Evolutionary conservation across 257 asterid species (phyloP).

Genomic region (Ocimum tenuiflorum): DNA sequence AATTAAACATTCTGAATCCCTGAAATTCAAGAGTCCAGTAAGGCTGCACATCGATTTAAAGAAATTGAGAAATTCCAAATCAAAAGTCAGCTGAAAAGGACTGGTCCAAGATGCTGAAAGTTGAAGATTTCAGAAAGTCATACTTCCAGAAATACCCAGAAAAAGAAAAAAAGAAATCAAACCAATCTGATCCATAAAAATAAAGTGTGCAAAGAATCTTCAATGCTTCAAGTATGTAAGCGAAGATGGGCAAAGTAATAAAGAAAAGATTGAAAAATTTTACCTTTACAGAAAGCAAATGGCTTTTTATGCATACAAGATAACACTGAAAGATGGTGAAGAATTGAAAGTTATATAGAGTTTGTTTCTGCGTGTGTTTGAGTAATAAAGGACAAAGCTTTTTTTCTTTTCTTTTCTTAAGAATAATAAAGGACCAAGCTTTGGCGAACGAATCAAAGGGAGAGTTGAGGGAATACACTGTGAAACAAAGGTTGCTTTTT

Average conservation of each 20-base stretch:
- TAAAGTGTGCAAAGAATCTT: not conserved
- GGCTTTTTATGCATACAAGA: too few species aligned
- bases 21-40: conserved; percentile 36
- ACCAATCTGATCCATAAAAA: conserved; percentile 24
- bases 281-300: conserved; percentile 22
- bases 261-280: not conserved
- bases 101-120: conserved; percentile 25
- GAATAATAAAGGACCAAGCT: conserved; percentile 34
- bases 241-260: conserved; percentile 7
- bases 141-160: conserved; percentile 13
- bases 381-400: too few species aligned
- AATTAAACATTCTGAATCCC: too few species aligned
- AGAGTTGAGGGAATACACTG: conserved; percentile 14
- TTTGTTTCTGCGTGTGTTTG: conserved; percentile 38
- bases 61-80: conserved; percentile 16
- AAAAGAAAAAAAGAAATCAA: conserved; percentile 15
- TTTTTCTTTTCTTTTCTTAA: too few species aligned
- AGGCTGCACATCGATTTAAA: conserved; percentile 16
- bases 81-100: conserved; percentile 26
- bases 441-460: conserved; percentile 24
- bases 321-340: not conserved
- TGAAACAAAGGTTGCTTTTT: conserved; percentile 19
- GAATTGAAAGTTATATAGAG: conserved; percentile 11
- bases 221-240: not conserved
- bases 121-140: conserved; percentile 35